A percentile compares a stretch with the other conserved stretches of the same genome.
These are phyloP conservation scores for Fusarium camptoceras DNA, from an alignment of 2,329 filamentous ascomycete species.

Conservation along the genomic window DNA sequence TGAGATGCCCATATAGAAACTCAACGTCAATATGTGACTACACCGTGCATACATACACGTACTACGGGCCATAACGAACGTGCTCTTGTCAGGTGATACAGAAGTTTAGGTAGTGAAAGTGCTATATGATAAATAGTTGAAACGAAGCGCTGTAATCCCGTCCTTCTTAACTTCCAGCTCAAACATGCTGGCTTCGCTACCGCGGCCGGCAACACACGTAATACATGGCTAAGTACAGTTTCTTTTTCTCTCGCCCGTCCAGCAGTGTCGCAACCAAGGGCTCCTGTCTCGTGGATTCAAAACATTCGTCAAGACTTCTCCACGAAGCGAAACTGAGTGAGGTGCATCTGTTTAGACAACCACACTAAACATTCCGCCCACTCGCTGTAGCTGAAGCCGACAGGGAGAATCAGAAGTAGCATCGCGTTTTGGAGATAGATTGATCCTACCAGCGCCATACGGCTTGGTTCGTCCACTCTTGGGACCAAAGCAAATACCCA, in stretches of 20 bases:
- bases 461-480: slow-evolving; percentile 48
- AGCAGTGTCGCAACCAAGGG: slow-evolving; percentile 19
- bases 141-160: slow-evolving; percentile 35
- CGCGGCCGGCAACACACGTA: slow-evolving; percentile 31
- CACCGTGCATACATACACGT: neutral
- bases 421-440: slow-evolving; percentile 45
- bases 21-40: neutral
- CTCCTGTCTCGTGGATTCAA: slow-evolving; percentile 22
- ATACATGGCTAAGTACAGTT: slow-evolving; percentile 40
- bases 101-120: slow-evolving; percentile 30
- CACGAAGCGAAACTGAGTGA: slow-evolving; percentile 14
- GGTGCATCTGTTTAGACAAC: slow-evolving; percentile 6
- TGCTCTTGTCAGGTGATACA: neutral
- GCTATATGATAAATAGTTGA: slow-evolving; percentile 37
- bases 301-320: slow-evolving; percentile 16
- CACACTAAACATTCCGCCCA: slow-evolving; percentile 19
- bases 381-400: slow-evolving; percentile 25
- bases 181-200: slow-evolving; percentile 20
- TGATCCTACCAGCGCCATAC: slow-evolving; percentile 50
- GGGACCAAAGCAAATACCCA: slow-evolving; percentile 50
- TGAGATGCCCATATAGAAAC: neutral
- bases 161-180: slow-evolving; percentile 24
- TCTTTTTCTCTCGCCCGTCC: slow-evolving; percentile 27
- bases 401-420: slow-evolving; percentile 35
- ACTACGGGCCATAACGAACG: too few species aligned